Conservation (phyloP, 2,329 filamentous ascomycete species). For the Aspergillus pseudoterreus region DNA sequence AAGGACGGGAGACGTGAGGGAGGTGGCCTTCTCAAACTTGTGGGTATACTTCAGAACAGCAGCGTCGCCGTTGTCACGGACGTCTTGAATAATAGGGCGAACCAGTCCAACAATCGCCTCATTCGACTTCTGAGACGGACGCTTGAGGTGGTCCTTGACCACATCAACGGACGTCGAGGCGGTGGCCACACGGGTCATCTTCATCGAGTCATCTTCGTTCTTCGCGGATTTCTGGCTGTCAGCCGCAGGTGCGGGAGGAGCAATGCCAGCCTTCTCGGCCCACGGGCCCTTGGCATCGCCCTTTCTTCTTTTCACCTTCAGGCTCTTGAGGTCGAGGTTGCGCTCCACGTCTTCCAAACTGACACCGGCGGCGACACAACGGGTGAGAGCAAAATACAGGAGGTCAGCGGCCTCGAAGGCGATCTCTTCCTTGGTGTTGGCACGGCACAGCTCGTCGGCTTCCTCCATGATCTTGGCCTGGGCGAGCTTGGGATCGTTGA, state of each 20-base stretch:
- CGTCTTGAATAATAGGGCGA: conserved; percentile 83
- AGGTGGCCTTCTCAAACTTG: conserved; percentile 96
- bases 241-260: conserved; percentile 46
- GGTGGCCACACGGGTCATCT: conserved; percentile 77
- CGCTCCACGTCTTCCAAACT: conserved; percentile 84
- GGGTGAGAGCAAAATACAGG: conserved; percentile 92
- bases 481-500: conserved; percentile 84
- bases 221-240: conserved; percentile 11
- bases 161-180: conserved; percentile 60
- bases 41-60: conserved; percentile 90
- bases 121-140: conserved; percentile 91
- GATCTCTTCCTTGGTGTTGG: conserved; percentile 74
- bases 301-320: conserved; percentile 89
- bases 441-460: conserved; percentile 89
- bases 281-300: conserved; percentile 94
- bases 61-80: conserved; percentile 78
- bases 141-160: conserved; percentile 71
- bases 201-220: conserved; percentile 59
- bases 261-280: conserved; percentile 76
- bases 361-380: conserved; percentile 80
- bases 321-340: conserved; percentile 88
- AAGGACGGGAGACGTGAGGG: conserved; percentile 81
- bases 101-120: conserved; percentile 90
- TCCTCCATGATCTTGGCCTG: conserved; percentile 98
- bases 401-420: conserved; percentile 94